Base-by-base conservation (phyloP, 1,284 basidiomycete genomes). In the Grifola frondosa region DNA sequence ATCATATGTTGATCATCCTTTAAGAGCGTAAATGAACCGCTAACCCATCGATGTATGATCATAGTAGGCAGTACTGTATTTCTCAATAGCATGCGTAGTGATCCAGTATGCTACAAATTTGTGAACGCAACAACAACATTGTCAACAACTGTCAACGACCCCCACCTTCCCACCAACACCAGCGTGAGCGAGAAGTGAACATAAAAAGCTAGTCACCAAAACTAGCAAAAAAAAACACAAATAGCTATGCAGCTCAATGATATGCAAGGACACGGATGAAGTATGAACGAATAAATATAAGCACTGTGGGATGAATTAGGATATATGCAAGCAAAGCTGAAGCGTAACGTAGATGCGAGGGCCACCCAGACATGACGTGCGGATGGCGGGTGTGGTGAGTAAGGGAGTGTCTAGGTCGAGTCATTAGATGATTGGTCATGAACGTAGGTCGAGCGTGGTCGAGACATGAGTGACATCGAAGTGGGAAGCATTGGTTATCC, bases 271-370 rank as follows among this genome's bases (percentile, higher is more conserved):
- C 40, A 44, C 36, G 43, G 24, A n/a, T n/a, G n/a, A n/a, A n/a
- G n/a, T 26, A 19, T 24, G 28, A 25, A 44, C 17, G 36, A 25
- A 49, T 48, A 54, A 46, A 48, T 37, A 52, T 41, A 52, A 47
- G 53, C 52, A 52, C 47, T 50, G 49, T 37, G 44, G 39, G 29
- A 34, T 6, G 40, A 35, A 54, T 50, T 54, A 54, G 53, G 53
- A 54, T 54, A 54, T 54, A 48, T 52, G 53, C 45, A 50, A 23
- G 17, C 44, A 37, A 42, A 34, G 46, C 42, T 30, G 37, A 30
- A 34, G 45, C 37, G 21, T 31, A 17, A 31, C n/a, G n/a, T 31
- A 31, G 30, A 31, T 31, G 30, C 13, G 30, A 31, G 30, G 8
- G 30, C 13, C n/a, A 6, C n/a, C 30, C 19, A n/a, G 9, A 9